Evolutionary conservation across 2,329 filamentous ascomycete species (phyloP).

Genomic region (Fusarium sp.): DNA sequence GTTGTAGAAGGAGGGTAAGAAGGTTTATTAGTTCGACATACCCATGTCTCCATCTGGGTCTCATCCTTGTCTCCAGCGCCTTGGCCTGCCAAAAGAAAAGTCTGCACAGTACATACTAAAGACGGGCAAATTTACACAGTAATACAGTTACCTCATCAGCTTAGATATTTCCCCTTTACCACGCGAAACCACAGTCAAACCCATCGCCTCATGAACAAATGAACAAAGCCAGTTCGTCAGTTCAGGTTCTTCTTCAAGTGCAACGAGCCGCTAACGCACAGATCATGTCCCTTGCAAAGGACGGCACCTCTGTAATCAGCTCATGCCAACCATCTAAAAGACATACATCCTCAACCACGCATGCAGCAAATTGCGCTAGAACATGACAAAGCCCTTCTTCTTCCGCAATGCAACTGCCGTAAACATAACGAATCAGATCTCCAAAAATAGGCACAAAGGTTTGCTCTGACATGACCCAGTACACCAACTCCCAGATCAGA

Average conservation of each 20-base stretch:
- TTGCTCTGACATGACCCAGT: neutral
- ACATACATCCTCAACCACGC: neutral
- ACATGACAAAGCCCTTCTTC: neutral
- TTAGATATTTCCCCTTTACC: too few relatives aligned
- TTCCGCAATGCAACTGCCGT: neutral
- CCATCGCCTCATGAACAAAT: too few relatives aligned
- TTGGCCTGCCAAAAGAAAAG: neutral
- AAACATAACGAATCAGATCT: neutral
- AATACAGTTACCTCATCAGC: too few relatives aligned
- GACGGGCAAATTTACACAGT: neutral
- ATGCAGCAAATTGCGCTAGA: neutral
- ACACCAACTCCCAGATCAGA: neutral
- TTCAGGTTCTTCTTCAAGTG: too few relatives aligned
- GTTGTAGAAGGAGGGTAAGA: neutral
- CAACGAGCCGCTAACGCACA: too few relatives aligned
- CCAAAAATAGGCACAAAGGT: neutral
- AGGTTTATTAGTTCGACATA: neutral
- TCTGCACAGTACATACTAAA: neutral
- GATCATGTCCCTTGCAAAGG: neutral
- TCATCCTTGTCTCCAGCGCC: neutral
- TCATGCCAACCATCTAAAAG: neutral
- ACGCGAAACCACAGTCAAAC: too few relatives aligned
- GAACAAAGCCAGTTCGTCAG: too few relatives aligned
- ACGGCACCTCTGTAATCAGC: neutral
- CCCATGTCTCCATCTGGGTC: neutral